Conservation (phyloP, 2,329 filamentous ascomycete species). For the Thielaviopsis euricoi region DNA sequence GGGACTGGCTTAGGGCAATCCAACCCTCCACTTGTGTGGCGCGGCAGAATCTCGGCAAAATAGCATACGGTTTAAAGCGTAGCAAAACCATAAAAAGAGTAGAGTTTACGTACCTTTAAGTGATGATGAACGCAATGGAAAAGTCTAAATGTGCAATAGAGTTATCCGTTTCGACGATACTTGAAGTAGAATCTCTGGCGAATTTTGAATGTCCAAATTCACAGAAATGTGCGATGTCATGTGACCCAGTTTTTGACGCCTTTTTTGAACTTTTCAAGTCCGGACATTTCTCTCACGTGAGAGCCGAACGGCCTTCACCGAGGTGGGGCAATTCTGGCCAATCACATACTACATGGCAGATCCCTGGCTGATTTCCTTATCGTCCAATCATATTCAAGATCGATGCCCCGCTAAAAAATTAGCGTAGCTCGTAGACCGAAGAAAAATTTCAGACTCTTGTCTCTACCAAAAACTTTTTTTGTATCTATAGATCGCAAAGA, state of each 20-base stretch:
- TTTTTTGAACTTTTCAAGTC: slow-evolving; percentile 1
- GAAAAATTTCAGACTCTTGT: slow-evolving; percentile 14
- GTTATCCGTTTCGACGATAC: neutral
- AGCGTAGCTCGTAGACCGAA: slow-evolving; percentile 11
- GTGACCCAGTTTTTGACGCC: slow-evolving; percentile 1
- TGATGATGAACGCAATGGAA: neutral
- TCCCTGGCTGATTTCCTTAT: slow-evolving; percentile 11
- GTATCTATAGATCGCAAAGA: slow-evolving; percentile 10
- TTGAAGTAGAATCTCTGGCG: neutral
- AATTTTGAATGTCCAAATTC: neutral
- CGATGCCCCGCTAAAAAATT: slow-evolving; percentile 13
- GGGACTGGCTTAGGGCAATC: slow-evolving; percentile 11
- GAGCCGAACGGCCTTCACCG: slow-evolving; percentile 4
- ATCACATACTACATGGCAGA: slow-evolving; percentile 3
- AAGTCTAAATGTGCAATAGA: neutral
- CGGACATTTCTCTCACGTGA: slow-evolving; percentile 7
- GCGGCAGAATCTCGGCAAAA: slow-evolving; percentile 10
- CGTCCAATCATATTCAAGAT: slow-evolving; percentile 12
- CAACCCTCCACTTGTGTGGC: slow-evolving; percentile 10
- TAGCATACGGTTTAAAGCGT: no score
- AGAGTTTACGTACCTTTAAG: neutral
- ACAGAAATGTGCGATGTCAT: slow-evolving; percentile 7
- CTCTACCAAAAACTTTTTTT: slow-evolving; percentile 12
- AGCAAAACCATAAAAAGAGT: neutral
- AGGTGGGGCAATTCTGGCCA: slow-evolving; percentile 5